These are phyloP conservation scores for Syncephalastrum monosporum DNA, from an alignment of 371 early-diverging fungal species.

Conservation along the genomic window DNA sequence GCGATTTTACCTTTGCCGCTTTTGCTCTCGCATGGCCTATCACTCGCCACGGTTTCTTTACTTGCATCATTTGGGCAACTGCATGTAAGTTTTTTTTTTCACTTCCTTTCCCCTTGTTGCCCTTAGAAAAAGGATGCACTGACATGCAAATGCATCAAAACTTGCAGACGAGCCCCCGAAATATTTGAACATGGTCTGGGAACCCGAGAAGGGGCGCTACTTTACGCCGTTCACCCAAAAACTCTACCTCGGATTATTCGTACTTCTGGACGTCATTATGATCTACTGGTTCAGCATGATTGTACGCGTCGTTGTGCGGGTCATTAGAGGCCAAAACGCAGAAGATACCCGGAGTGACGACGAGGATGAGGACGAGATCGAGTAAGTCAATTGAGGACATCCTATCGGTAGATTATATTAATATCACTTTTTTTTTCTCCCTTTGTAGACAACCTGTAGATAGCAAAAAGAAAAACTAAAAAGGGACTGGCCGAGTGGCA, in stretches of 20 bases:
- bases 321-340: conserved; percentile 61
- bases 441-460: no score
- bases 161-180: conserved; percentile 42
- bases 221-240: conserved; percentile 52
- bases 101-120: background rate
- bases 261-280: conserved; percentile 62
- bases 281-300: conserved; percentile 82
- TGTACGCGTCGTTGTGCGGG: conserved; percentile 59
- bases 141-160: background rate
- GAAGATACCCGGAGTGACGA: conserved; percentile 76
- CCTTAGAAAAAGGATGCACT: background rate
- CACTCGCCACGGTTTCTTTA: conserved; percentile 71
- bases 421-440: no score
- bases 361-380: conserved; percentile 54
- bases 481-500: no score
- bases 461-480: no score
- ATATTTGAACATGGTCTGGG: conserved; percentile 60
- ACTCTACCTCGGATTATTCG: conserved; percentile 59
- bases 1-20: conserved; percentile 72
- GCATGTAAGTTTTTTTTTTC: conserved; percentile 27
- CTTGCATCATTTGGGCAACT: conserved; percentile 55
- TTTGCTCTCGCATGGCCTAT: conserved; percentile 80
- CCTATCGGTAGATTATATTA: no score
- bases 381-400: conserved; percentile 1
- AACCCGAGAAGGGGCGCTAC: conserved; percentile 62